These are phyloP conservation scores for Drosera capensis DNA, from an alignment of 148 eudicot species.

Conservation along the genomic window DNA sequence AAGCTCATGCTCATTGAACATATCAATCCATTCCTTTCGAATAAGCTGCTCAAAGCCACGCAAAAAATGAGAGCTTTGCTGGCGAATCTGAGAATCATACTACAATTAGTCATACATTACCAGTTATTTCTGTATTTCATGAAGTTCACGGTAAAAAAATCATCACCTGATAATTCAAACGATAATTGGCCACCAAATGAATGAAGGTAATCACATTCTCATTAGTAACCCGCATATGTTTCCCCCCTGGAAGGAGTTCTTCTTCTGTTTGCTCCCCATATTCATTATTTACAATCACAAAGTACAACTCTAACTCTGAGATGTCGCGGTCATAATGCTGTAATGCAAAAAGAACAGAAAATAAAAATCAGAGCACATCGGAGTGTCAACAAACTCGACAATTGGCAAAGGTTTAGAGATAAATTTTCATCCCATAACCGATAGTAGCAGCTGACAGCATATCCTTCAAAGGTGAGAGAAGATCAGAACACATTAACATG, in stretches of 20 bases:
- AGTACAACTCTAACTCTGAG: conserved; percentile 74
- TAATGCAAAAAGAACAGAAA: no score
- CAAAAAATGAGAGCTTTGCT: conserved; percentile 77
- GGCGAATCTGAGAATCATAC: conserved; percentile 58
- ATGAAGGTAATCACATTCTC: conserved; percentile 80
- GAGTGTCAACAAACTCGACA: no score
- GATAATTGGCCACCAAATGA: conserved; percentile 81
- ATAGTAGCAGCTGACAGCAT: no score
- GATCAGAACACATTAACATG: no score
- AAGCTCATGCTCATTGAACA: conserved; percentile 97
- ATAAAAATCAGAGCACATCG: no score
- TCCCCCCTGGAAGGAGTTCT: conserved; percentile 80
- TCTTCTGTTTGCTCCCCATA: conserved; percentile 93
- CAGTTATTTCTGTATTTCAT: no score
- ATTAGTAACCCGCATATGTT: conserved; percentile 65
- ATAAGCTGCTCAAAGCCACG: conserved; percentile 89
- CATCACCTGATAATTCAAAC: conserved; percentile 86
- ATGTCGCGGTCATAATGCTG: conserved; percentile 79
- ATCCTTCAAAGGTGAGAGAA: no score
- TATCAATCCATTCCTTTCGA: conserved; percentile 89
- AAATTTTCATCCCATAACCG: no score
- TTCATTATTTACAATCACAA: conserved; percentile 83
- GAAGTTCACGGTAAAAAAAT: no score
- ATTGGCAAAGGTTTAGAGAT: no score
- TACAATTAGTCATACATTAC: neutral